Percentiles rank a stretch among this genome's conserved stretches.
Conservation (phyloP, 148 eudicot species). For the Drosera capensis region DNA sequence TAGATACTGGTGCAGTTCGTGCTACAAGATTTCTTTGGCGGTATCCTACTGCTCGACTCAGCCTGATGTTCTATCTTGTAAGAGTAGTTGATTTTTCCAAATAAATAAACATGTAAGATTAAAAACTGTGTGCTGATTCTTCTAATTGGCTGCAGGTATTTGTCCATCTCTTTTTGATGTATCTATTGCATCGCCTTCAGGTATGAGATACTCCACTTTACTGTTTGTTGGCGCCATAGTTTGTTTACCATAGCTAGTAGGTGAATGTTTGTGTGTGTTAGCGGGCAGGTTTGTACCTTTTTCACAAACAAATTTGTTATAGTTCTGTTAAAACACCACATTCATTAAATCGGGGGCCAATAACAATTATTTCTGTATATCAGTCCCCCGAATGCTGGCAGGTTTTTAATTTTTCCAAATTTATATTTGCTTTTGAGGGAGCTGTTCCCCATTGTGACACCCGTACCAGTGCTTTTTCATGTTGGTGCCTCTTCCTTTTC, state of each 20-base stretch:
- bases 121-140: constrained; percentile 3
- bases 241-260: neutral
- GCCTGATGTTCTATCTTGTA: constrained; percentile 72
- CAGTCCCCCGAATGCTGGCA: neutral
- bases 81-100: constrained; percentile 5
- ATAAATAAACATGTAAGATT: neutral
- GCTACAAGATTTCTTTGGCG: constrained; percentile 96
- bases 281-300: too few relatives aligned
- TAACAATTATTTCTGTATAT: too few relatives aligned
- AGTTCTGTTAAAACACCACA: too few relatives aligned
- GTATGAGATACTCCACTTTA: constrained; percentile 16
- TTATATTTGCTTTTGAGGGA: neutral
- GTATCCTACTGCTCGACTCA: constrained; percentile 81
- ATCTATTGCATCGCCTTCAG: constrained; percentile 93
- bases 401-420: neutral
- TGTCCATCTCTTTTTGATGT: constrained; percentile 93
- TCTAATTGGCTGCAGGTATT: constrained; percentile 49
- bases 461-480: too few relatives aligned
- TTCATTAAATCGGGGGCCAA: too few relatives aligned
- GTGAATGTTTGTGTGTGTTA: neutral
- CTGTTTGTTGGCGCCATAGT: neutral
- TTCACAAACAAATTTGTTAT: too few relatives aligned
- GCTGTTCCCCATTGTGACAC: constrained; percentile 1
- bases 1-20: constrained; percentile 93
- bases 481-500: neutral